phyloP scores from a whole-genome alignment of 1,139 yeast genomes.

The Diutina neorugosa region DNA sequence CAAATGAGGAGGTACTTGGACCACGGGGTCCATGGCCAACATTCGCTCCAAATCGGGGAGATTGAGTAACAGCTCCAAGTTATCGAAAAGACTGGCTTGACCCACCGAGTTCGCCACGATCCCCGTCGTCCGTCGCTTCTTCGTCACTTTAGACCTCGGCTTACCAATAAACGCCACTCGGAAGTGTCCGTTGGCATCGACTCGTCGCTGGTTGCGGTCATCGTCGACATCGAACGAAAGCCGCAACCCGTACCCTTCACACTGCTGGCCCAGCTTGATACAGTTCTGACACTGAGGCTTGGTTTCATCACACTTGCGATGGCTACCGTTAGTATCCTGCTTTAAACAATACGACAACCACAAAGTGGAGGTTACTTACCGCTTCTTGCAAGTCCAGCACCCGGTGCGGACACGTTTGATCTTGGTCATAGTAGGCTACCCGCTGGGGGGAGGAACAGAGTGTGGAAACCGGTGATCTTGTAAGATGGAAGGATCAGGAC shows the following conservation, averaged over 20 bases:
- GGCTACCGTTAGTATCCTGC: background rate
- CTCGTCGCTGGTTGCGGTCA: conserved; percentile 1
- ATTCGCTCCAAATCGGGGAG: conserved; percentile 6
- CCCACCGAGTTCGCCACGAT: too few species aligned
- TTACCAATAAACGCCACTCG: background rate
- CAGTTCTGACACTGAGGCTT: conserved; percentile 1
- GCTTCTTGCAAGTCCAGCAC: conserved; percentile 34
- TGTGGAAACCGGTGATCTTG: too few species aligned
- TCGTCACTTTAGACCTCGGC: background rate
- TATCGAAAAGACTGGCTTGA: conserved; percentile 11
- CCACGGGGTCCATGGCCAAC: conserved; percentile 3
- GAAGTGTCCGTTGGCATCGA: background rate
- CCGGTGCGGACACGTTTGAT: conserved; percentile 39
- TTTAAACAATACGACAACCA: too few species aligned
- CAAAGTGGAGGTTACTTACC: conserved; percentile 15
- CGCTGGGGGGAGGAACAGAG: too few species aligned
- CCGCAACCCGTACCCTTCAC: conserved; percentile 1
- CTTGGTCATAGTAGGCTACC: conserved; percentile 13
- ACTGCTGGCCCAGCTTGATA: background rate
- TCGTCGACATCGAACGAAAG: background rate
- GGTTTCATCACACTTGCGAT: background rate
- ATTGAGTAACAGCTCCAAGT: conserved; percentile 13
- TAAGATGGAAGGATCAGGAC: too few species aligned
- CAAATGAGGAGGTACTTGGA: background rate
- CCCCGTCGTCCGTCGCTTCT: background rate